Evolutionary conservation across 495 filamentous ascomycete genomes (phyloP).

Genomic region (Penicillium turbatum): DNA sequence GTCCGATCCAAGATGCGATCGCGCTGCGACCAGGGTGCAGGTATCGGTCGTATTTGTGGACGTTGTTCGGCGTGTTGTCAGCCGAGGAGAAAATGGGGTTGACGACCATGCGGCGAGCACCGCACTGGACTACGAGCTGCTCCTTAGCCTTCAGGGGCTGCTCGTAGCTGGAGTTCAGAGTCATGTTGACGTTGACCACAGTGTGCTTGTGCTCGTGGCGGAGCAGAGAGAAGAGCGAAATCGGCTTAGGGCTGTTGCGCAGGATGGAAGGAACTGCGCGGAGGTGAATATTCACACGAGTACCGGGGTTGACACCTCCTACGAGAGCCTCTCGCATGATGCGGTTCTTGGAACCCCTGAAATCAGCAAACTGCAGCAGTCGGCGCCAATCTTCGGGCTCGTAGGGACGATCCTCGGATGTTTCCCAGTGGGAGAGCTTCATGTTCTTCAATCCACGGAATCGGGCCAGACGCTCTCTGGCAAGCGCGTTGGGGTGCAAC

Average conservation of each 20-base stretch:
- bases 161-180: conserved; percentile 65
- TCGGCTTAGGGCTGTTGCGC: conserved; percentile 53
- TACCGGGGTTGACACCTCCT: conserved; percentile 80
- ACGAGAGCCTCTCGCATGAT: conserved; percentile 73
- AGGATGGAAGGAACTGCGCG: conserved; percentile 63
- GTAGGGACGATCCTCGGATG: conserved; percentile 73
- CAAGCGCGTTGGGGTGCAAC: conserved; percentile 79
- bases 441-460: conserved; percentile 90
- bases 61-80: conserved; percentile 85
- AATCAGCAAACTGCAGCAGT: conserved; percentile 76
- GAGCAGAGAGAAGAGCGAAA: conserved; percentile 76
- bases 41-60: conserved; percentile 94
- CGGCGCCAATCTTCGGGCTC: conserved; percentile 88
- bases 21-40: conserved; percentile 86
- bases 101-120: conserved; percentile 76
- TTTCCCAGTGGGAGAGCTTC: conserved; percentile 81
- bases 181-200: conserved; percentile 80
- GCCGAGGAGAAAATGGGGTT: conserved; percentile 84
- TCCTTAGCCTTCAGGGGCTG: conserved; percentile 82
- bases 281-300: conserved; percentile 73
- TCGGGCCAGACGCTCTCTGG: conserved; percentile 74
- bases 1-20: conserved; percentile 86
- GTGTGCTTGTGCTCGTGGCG: conserved; percentile 93
- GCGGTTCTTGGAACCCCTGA: conserved; percentile 71
- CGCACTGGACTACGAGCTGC: conserved; percentile 82